Evolutionary conservation across 23 red algal genomes (phyloP).

Genomic region (Gracilaria gracilis): DNA sequence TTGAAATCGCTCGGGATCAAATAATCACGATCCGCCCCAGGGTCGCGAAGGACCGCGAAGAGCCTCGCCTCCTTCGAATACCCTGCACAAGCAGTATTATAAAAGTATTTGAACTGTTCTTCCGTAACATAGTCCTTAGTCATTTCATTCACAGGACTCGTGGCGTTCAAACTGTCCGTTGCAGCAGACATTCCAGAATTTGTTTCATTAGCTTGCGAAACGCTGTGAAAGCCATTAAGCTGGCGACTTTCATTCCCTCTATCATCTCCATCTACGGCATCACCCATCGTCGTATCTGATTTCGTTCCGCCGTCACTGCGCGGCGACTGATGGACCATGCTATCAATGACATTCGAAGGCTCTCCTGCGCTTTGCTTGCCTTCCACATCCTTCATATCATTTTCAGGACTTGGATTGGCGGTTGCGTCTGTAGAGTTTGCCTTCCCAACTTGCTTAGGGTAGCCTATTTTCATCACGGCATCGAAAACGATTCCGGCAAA

Average conservation of each 20-base stretch:
- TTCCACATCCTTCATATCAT: constrained; percentile 1
- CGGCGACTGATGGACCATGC: constrained; percentile 12
- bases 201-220: not conserved
- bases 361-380: not conserved
- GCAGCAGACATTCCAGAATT: not conserved
- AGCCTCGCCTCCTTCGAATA: constrained; percentile 63
- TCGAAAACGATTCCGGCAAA: constrained; percentile 80
- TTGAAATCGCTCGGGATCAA: constrained; percentile 83
- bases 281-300: constrained; percentile 64
- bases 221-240: constrained; percentile 31
- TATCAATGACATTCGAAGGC: not conserved
- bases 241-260: constrained; percentile 20
- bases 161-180: not conserved
- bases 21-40: constrained; percentile 62
- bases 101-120: constrained; percentile 62
- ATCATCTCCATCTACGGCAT: constrained; percentile 5
- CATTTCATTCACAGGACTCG: not conserved
- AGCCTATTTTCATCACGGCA: constrained; percentile 15
- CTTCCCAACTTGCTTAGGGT: not conserved
- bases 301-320: constrained; percentile 33
- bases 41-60: constrained; percentile 67
- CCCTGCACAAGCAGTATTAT: constrained; percentile 42
- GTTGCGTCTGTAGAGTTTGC: not conserved
- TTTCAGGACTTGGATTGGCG: not conserved
- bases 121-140: constrained; percentile 40